phyloP scores from a whole-genome alignment of 768 basidiomycete species.

The Panus rudis region DNA sequence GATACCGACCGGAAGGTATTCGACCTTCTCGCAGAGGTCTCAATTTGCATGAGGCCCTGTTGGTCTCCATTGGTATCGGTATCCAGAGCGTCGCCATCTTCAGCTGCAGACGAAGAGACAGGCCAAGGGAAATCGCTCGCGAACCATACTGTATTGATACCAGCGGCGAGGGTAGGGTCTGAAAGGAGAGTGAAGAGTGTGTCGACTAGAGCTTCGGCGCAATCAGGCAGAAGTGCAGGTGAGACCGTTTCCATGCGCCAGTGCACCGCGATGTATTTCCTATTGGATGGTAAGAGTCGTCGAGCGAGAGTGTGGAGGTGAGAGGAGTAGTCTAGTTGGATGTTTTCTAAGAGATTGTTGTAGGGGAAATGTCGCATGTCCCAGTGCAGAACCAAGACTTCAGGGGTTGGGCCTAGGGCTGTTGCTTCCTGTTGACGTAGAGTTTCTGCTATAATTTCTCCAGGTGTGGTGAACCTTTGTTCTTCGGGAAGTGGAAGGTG shows the following conservation, averaged over 20 bases:
- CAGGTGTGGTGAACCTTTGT: slow-evolving; percentile 14
- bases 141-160: slow-evolving; percentile 42
- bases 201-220: slow-evolving; percentile 43
- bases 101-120: background rate
- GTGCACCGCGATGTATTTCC: slow-evolving; percentile 43
- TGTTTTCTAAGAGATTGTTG: slow-evolving; percentile 1
- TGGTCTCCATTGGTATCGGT: background rate
- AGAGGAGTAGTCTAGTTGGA: slow-evolving; percentile 37
- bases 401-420: no score
- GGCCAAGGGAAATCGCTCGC: slow-evolving; percentile 47
- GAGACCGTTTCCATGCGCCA: slow-evolving; percentile 53
- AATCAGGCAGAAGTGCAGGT: slow-evolving; percentile 34
- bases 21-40: slow-evolving; percentile 18
- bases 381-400: slow-evolving; percentile 49
- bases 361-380: slow-evolving; percentile 39
- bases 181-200: slow-evolving; percentile 24
- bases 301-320: slow-evolving; percentile 35
- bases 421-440: slow-evolving; percentile 6
- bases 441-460: slow-evolving; percentile 5
- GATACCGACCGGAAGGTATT: slow-evolving; percentile 41
- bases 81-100: slow-evolving; percentile 6
- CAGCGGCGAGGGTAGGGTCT: slow-evolving; percentile 18
- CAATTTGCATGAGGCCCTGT: slow-evolving; percentile 3
- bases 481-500: slow-evolving; percentile 5
- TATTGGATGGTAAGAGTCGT: slow-evolving; percentile 26